phyloP scores from a whole-genome alignment of 352 stramenopile species.

The Elongisporangium senticosum region DNA sequence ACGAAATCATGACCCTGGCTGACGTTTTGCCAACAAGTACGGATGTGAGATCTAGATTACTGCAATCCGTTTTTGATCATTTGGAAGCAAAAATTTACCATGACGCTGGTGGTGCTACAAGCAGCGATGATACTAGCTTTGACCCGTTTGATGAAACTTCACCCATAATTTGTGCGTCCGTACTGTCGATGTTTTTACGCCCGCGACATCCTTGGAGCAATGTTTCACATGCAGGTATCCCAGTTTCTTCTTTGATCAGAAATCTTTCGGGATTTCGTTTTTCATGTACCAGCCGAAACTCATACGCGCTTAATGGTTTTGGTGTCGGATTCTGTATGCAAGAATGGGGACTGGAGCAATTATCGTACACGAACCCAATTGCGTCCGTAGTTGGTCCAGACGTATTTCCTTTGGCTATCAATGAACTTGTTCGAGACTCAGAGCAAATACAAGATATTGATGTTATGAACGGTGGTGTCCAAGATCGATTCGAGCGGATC shows the following conservation, averaged over 20 bases:
- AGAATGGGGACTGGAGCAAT: slow-evolving; percentile 19
- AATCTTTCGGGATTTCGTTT: not conserved
- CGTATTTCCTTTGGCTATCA: slow-evolving; percentile 16
- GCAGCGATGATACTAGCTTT: not conserved
- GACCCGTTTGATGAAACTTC: not conserved
- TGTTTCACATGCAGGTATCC: not conserved
- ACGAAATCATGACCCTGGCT: not conserved
- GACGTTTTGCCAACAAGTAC: not conserved
- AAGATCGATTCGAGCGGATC: slow-evolving; percentile 29
- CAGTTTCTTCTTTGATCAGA: not conserved
- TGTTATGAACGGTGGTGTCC: not conserved
- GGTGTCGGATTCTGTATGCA: slow-evolving; percentile 44
- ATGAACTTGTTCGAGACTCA: slow-evolving; percentile 1
- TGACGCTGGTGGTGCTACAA: not conserved
- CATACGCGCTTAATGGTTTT: slow-evolving; percentile 38
- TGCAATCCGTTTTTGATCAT: slow-evolving; percentile 33
- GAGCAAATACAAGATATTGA: slow-evolving; percentile 1
- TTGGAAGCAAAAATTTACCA: slow-evolving; percentile 25
- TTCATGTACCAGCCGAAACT: not conserved
- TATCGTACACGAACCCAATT: slow-evolving; percentile 19
- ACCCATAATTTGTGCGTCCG: not conserved
- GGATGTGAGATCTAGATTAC: slow-evolving; percentile 14
- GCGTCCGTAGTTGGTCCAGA: slow-evolving; percentile 12
- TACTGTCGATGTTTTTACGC: not conserved
- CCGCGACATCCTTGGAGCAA: not conserved